Base-by-base conservation (phyloP, 495 filamentous ascomycete species). In the Penicillium bialowiezense region DNA sequence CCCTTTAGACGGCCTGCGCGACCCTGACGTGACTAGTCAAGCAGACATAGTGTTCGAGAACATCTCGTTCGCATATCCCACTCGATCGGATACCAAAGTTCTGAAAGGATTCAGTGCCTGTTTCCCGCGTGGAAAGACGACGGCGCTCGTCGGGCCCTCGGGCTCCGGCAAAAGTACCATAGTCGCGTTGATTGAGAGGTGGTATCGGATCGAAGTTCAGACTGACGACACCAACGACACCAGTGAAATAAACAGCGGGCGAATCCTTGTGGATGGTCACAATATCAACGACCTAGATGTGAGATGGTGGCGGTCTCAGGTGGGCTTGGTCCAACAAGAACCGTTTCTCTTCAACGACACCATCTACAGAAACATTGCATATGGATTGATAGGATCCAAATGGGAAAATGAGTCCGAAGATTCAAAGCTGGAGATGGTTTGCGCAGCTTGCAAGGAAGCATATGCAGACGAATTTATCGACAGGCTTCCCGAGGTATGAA, bases 241-340 rank as follows among this genome's bases (percentile, higher is more conserved):
- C n/a, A n/a, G n/a, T n/a, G n/a, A n/a, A n/a, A n/a, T n/a, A n/a
- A 40, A 28, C 39, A 14, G 20, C 20, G 39, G 91, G 90, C 0
- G 43, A 69, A 64, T 71, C 12, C 58, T 74, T 3, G 69, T 82
- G 9, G 75, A 69, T 26, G 67, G 70, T 4, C 62, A 52, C 18
- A 71, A 79, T 7, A 72, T 84, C 38, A 67, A 73, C 13, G 67
- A 77, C 21, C 35, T 96, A 51, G 93, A 95, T 60, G 72, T 95
- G 21, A 80, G 79, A 28, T 97, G 90, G 91, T 70, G 93, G 44
- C 78, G 91, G 38, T 81, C 85, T 48, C 82, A 95, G 32, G 87
- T 96, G 37, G 80, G 86, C 0, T 75, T 97, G 7, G 91, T 97
- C 20, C 55, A 55, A 33, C 61, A 65, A 49, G 67, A 65, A 9